Percentiles rank a stretch among this genome's conserved stretches.
These are phyloP conservation scores for Austroboletus eburneus DNA, from an alignment of 768 basidiomycete genomes.

Conservation along the genomic window DNA sequence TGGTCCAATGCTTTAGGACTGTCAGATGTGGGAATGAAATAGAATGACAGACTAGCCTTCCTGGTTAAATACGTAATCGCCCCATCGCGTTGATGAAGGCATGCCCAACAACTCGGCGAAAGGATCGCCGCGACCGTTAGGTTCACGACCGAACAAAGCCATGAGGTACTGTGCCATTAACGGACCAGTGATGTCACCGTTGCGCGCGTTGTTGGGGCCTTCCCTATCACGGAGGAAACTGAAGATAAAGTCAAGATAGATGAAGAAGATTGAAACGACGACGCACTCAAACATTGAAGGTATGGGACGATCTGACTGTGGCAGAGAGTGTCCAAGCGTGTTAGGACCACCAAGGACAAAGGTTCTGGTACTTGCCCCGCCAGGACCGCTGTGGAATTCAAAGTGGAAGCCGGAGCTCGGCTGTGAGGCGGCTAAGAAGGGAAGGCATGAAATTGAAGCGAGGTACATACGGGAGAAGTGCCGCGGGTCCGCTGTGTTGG, in stretches of 20 bases:
- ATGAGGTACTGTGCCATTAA: conserved; percentile 73
- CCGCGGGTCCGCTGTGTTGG: conserved; percentile 16
- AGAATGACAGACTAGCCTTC: conserved; percentile 51
- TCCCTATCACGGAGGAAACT: conserved; percentile 34
- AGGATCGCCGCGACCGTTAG: conserved; percentile 35
- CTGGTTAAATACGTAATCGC: conserved; percentile 91
- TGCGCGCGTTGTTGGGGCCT: conserved; percentile 9
- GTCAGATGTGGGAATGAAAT: conserved; percentile 5
- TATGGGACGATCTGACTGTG: conserved; percentile 25
- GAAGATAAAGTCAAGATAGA: neutral
- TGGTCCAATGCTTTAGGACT: conserved; percentile 62
- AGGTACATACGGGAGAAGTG: conserved; percentile 10
- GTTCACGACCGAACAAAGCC: conserved; percentile 45
- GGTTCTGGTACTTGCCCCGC: conserved; percentile 29
- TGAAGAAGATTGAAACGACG: neutral
- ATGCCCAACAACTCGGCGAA: conserved; percentile 41
- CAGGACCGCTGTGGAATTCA: conserved; percentile 32
- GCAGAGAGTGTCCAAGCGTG: conserved; percentile 19
- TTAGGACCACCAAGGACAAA: conserved; percentile 37
- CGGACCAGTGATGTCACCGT: conserved; percentile 49
- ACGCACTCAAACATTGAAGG: conserved; percentile 55
- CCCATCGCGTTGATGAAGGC: conserved; percentile 59
- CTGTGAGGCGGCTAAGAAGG: conserved; percentile 5
- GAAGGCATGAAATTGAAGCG: neutral
- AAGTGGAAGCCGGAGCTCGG: conserved; percentile 30